Evolutionary conservation across 2,329 filamentous ascomycete genomes (phyloP).

Genomic region (Pseudocercospora fijiensis): DNA sequence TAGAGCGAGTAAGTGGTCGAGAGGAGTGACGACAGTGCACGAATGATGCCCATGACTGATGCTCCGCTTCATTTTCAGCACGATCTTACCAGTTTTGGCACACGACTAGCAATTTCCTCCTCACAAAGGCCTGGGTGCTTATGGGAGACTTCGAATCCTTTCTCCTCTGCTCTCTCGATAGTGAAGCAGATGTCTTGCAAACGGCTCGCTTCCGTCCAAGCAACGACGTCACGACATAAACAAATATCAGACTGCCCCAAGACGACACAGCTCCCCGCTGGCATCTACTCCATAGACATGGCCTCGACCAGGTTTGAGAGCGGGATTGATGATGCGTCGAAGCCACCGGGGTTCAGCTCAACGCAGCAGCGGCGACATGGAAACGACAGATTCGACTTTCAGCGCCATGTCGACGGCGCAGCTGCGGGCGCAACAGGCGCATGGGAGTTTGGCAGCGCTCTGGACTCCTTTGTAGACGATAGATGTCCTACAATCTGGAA

Average conservation of each 20-base stretch:
- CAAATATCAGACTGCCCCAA: not conserved
- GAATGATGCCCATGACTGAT: constrained; percentile 3
- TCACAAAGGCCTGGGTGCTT: not conserved
- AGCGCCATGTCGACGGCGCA: not conserved
- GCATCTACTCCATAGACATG: constrained; percentile 4
- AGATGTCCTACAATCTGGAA: constrained; percentile 27
- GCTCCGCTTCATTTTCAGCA: not conserved
- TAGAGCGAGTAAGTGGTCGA: not conserved
- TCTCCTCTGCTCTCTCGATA: not conserved
- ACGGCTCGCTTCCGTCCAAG: constrained; percentile 6
- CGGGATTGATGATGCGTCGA: not conserved
- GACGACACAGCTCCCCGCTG: not conserved
- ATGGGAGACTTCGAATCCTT: not conserved
- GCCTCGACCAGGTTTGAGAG: constrained; percentile 5
- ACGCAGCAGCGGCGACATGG: not conserved
- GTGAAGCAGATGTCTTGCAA: constrained; percentile 2
- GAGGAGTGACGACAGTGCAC: not conserved
- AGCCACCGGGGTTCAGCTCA: not conserved
- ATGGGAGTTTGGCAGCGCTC: constrained; percentile 19
- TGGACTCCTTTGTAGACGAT: constrained; percentile 33
- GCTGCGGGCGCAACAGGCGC: not conserved
- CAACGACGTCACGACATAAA: not conserved
- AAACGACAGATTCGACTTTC: constrained; percentile 1
- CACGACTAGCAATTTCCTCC: not conserved
- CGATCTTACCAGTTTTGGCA: not conserved